Base-by-base conservation (phyloP, 306 rosid species). In the Lupinus albus region DNA sequence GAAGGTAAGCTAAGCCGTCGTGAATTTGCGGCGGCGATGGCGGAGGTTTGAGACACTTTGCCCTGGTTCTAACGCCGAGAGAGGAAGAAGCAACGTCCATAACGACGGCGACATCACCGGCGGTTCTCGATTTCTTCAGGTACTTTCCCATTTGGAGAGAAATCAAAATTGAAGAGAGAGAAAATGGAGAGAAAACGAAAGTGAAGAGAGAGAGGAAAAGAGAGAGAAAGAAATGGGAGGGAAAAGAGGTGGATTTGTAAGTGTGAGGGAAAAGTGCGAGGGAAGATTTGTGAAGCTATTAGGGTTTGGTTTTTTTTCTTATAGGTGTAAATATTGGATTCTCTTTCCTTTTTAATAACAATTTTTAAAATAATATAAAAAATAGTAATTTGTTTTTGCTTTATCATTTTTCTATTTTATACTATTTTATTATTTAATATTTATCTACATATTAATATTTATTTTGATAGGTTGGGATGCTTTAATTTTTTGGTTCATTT, bases 61-160 rank as follows among this genome's bases (percentile, higher is more conserved):
- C 95, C 64, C 97, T 71, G 10, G 97, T 92, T 2, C 97, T 88
- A 15, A 92, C 95, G 3, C 96, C 96, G 15, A 68, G 61, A 8
- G 15, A 45, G 12, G 15, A 45, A 6, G 92, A 65, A 54, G 92
- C 66, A 13, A 75, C 61, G 64, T 91, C 93, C 94, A 80, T 82
- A 47, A 82, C 51, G 3, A 76, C 44, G 42, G 80, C 80, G 5
- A 91, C 85, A 5, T 83, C 89, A 35, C 83, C 84, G 1, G 81
- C 61, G 68, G 71, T 74, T 71, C 86, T 91, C 6, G 96, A 80
- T 71, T 88, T 91, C 80, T 79, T 88, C 84, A 86, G 82, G 84
- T 86, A 88, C 77, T 91, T 91, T 0, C 96, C 96, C 97, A 88
- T 86, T 44, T 13, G 6, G 6, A 42, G 47, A 42, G 13, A 42